phyloP scores from a whole-genome alignment of 2,329 filamentous ascomycete species.

The Alternaria atra region DNA sequence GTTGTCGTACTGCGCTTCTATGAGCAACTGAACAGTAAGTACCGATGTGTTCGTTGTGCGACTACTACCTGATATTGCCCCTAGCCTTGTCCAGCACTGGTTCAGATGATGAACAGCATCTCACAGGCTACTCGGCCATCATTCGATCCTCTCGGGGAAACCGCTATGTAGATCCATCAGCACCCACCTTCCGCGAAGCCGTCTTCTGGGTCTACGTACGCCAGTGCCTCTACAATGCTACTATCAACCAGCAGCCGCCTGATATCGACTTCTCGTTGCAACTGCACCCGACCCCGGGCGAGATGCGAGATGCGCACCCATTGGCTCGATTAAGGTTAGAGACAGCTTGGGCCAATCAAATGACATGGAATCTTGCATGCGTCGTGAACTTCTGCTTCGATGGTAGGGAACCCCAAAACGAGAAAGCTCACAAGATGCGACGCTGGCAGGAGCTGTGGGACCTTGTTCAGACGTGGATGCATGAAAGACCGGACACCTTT shows the following conservation, averaged over 20 bases:
- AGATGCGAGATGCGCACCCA: constrained; percentile 34
- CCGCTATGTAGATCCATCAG: constrained; percentile 40
- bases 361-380: constrained; percentile 40
- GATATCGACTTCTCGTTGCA: constrained; percentile 40
- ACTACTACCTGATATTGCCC: constrained; percentile 8
- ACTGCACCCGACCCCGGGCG: constrained; percentile 31
- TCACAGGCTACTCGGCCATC: constrained; percentile 42
- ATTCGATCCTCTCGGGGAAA: constrained; percentile 38
- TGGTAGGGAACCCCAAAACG: constrained; percentile 13
- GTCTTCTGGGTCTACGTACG: constrained; percentile 46
- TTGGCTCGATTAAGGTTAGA: constrained; percentile 36
- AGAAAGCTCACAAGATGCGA: constrained; percentile 15
- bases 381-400: constrained; percentile 43
- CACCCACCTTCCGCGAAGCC: constrained; percentile 42
- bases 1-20: constrained; percentile 44
- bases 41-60: neutral
- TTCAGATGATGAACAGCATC: constrained; percentile 37
- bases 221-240: constrained; percentile 44
- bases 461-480: constrained; percentile 30
- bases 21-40: constrained; percentile 40
- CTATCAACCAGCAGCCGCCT: constrained; percentile 41
- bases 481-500: constrained; percentile 35
- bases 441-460: constrained; percentile 37
- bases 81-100: constrained; percentile 34
- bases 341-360: constrained; percentile 44